These are phyloP conservation scores for Heterobasidion irregulare DNA, from an alignment of 1,284 basidiomycete species.

Conservation along the genomic window DNA sequence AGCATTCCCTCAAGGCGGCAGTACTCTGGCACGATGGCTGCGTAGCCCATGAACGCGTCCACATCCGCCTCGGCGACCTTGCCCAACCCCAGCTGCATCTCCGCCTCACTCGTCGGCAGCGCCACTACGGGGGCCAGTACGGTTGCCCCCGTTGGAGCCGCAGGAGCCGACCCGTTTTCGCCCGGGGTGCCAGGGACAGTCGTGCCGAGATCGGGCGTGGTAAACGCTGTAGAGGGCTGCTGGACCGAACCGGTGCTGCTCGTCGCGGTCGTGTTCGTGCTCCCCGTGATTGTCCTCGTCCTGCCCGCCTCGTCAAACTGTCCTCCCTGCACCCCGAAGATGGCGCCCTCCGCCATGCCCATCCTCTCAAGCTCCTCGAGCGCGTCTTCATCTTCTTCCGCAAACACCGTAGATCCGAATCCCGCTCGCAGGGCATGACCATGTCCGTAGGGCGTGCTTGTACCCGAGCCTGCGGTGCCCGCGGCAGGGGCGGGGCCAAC, in stretches of 20 bases:
- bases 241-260: constrained; percentile 10
- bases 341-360: constrained; percentile 16
- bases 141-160: constrained; percentile 12
- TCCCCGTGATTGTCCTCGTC: constrained; percentile 38
- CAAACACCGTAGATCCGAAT: constrained; percentile 51
- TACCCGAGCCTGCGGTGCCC: constrained; percentile 30
- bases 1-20: constrained; percentile 69
- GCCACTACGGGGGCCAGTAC: constrained; percentile 57
- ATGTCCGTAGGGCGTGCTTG: constrained; percentile 54
- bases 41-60: constrained; percentile 78
- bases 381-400: constrained; percentile 73
- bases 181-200: constrained; percentile 17
- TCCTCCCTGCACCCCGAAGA: constrained; percentile 22
- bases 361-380: constrained; percentile 42
- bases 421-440: constrained; percentile 29
- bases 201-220: constrained; percentile 50
- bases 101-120: constrained; percentile 58
- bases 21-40: constrained; percentile 77
- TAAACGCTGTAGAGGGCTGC: constrained; percentile 46
- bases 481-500: constrained; percentile 27
- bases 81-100: constrained; percentile 64
- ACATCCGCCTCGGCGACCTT: constrained; percentile 77
- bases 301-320: constrained; percentile 24
- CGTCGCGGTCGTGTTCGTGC: constrained; percentile 28
- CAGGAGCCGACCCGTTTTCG: constrained; percentile 20